These are phyloP conservation scores for Staphylotrichum longicolle DNA, from an alignment of 495 filamentous ascomycete species.

Conservation along the genomic window DNA sequence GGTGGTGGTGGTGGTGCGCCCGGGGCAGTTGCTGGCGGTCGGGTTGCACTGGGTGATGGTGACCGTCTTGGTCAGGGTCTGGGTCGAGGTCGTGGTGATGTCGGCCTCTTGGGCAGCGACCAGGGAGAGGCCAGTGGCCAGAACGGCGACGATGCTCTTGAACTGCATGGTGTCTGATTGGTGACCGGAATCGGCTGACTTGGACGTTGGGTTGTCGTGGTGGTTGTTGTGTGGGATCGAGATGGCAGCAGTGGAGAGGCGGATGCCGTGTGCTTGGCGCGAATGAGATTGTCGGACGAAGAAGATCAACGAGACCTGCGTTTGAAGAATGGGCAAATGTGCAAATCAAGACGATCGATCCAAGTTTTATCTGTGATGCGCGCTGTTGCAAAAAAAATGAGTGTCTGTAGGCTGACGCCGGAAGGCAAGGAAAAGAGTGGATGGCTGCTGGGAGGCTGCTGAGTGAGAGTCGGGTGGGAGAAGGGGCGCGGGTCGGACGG, in stretches of 20 bases:
- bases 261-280: constrained; percentile 11
- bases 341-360: constrained; percentile 14
- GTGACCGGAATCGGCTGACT: not conserved
- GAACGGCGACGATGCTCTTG: constrained; percentile 36
- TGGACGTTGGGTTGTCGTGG: not conserved
- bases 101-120: constrained; percentile 29
- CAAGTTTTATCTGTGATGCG: not conserved
- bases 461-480: constrained; percentile 18
- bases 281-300: not conserved
- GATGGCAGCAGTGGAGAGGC: constrained; percentile 14
- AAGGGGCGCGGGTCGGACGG: constrained; percentile 22
- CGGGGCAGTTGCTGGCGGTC: constrained; percentile 45
- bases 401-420: constrained; percentile 35
- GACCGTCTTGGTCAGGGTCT: constrained; percentile 45
- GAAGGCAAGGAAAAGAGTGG: constrained; percentile 36
- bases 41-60: constrained; percentile 51
- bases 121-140: constrained; percentile 35
- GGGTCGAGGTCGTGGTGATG: constrained; percentile 42
- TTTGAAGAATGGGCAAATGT: constrained; percentile 13
- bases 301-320: constrained; percentile 17
- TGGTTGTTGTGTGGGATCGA: not conserved
- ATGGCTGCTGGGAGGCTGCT: constrained; percentile 27
- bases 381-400: constrained; percentile 24
- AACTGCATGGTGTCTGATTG: constrained; percentile 38
- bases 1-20: constrained; percentile 33